Base-by-base conservation (phyloP, 805 yeast genomes). In the Kodamaea fukazawae region DNA sequence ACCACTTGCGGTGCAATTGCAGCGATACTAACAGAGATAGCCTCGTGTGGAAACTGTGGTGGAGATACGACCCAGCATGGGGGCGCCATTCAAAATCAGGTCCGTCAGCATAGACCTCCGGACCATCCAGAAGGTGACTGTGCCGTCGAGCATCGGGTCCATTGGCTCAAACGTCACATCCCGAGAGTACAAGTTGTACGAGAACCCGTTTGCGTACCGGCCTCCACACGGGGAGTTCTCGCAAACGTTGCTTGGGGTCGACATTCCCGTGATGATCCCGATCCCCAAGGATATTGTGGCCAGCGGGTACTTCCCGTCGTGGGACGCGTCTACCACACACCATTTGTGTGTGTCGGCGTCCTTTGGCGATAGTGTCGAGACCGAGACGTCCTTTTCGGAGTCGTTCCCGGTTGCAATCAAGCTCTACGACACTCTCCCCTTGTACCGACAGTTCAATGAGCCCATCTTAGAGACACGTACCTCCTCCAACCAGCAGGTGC, bases 11-110 rank as follows among this genome's bases (percentile, higher is more conserved):
- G 23, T 8, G 7, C 23, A 20, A 20, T 20, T 20, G 23, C 23
- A 20, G 7, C 5, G 5, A 20, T 45, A 44, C 55, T 49, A 47
- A 51, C 50, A 3, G 26, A 10, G 28, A 4, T 16, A 61, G 65
- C 86, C 87, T 2, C 68, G 85, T 20, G 62, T 81, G 3, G 78
- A 79, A 39, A 78, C 84, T 7, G 73, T 70, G 17, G 52, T 81
- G 11, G 77, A 79, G 46, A 55, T 81, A 12, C 63, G 86, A 39
- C 73, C 83, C 1, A 64, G 64, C 9, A 65, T 67, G 36, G 79
- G 78, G 2, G 51, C 50, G 6, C 74, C 78, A 10, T 73, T 76
- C 47, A 56, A 57, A 2, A 54, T 80, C 29, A 64, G 78, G n/a
- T 59, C 67, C 8, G 71, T 81, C 0, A 73, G 74, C 7, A 46